Base-by-base conservation (phyloP, 495 filamentous ascomycete species). In the Talaromyces wortmannii region DNA sequence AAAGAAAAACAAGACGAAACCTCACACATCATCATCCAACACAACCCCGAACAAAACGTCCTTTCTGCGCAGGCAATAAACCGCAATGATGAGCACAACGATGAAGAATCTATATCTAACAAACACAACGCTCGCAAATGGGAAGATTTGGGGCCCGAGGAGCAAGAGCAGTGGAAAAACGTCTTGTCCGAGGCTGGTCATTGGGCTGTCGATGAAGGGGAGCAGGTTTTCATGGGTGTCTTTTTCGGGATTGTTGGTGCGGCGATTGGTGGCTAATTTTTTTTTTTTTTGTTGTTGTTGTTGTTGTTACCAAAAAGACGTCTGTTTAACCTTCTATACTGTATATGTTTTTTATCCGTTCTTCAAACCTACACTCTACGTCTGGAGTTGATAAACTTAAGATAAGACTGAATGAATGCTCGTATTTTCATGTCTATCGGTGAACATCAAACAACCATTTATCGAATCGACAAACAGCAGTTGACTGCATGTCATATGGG, bases 161-260 rank as follows among this genome's bases (percentile, higher is more conserved):
- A 92, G 67, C 78, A 78, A 59, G 65, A 74, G 48, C 60, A 65
- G 12, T 96, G 91, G 91, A 89, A 85, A 73, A 66, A 76, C 58
- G 78, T 76, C 60, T 71, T 96, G 43, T 76, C 77, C 55, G 72
- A 82, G 55, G 84, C 88, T 3, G 90, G 89, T 5, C 77, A 89
- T 51, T 92, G 89, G 89, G 75, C 78, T 5, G 79, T 80, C 53
- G 80, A 80, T 40, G 80, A 91, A 69, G 87, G 87, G 1, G 88
- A 90, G 69, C 78, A 76, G 32, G 78, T 94, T 11, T 76, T 94
- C 36, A 78, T 84, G 65, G 83, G 87, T 6, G 77, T 96, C 6
- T 67, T 95, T 46, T 95, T 95, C 71, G 78, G 83, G 17, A 59
- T 74, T 6, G 73, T 88, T 50, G 83, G 78, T 5, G 70, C 70